A percentile compares a stretch with the other conserved stretches of the same genome.
phyloP scores from a whole-genome alignment of 139 green algal species.

The Raphidocelis subcapitata region DNA sequence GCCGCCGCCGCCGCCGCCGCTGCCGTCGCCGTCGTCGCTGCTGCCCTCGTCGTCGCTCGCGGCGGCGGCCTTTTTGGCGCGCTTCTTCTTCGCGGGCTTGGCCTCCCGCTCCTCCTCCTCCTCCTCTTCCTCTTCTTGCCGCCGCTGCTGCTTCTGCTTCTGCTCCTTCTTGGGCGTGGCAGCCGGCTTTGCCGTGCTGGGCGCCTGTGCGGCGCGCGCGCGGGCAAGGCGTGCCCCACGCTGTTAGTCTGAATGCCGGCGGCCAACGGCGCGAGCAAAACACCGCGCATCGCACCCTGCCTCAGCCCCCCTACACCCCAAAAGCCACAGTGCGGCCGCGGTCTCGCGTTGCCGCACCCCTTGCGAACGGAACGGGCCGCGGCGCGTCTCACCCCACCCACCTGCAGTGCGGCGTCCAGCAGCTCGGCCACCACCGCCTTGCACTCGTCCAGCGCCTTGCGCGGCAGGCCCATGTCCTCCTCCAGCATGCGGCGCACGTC shows the following conservation, averaged over 20 bases:
- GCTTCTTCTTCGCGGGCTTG: slow-evolving; percentile 2
- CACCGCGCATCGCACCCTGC: too few species aligned
- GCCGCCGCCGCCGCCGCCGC: not conserved
- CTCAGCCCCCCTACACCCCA: too few species aligned
- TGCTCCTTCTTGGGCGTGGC: not conserved
- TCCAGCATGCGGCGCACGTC: slow-evolving; percentile 21
- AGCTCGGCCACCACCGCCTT: slow-evolving; percentile 25
- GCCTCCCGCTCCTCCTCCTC: not conserved
- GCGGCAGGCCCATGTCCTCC: slow-evolving; percentile 15
- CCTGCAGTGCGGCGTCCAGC: slow-evolving; percentile 16
- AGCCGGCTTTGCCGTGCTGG: not conserved
- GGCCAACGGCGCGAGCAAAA: too few species aligned
- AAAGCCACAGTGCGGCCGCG: too few species aligned
- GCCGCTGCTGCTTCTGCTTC: not conserved
- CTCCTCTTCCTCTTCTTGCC: not conserved
- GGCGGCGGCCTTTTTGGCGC: slow-evolving; percentile 1
- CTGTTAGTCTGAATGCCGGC: too few species aligned
- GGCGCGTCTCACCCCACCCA: too few species aligned
- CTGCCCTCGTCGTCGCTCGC: not conserved
- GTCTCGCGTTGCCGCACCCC: too few species aligned
- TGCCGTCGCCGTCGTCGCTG: not conserved
- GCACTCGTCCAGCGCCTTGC: slow-evolving; percentile 23
- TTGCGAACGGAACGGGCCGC: too few species aligned
- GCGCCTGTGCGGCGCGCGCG: too few species aligned
- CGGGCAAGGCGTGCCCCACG: too few species aligned